Percentiles rank a stretch among this genome's conserved stretches.
phyloP scores from a whole-genome alignment of 768 basidiomycete species.

The Xerocomus potaroensis region DNA sequence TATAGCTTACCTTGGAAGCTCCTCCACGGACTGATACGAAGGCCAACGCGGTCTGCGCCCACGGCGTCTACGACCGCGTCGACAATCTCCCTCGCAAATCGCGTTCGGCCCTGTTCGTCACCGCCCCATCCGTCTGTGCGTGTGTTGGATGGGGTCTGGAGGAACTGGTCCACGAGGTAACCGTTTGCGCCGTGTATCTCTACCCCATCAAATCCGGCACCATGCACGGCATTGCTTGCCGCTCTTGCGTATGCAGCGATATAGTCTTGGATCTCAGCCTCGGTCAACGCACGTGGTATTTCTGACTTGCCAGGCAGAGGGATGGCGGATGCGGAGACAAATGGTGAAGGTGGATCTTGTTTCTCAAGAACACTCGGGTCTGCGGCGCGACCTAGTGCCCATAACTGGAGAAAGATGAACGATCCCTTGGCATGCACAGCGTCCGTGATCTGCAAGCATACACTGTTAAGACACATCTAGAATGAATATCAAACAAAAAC shows the following conservation, averaged over 20 bases:
- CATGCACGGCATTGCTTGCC: conserved; percentile 31
- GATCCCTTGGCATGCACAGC: neutral
- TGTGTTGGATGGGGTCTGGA: conserved; percentile 52
- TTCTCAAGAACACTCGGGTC: conserved; percentile 27
- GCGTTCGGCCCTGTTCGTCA: conserved; percentile 51
- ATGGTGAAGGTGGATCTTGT: conserved; percentile 29
- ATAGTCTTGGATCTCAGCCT: too few relatives aligned
- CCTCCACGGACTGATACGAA: conserved; percentile 58
- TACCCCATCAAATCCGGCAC: conserved; percentile 46
- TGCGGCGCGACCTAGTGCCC: conserved; percentile 55
- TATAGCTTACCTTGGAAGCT: conserved; percentile 33
- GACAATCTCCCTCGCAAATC: conserved; percentile 54
- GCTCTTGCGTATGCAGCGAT: conserved; percentile 29
- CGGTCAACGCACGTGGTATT: conserved; percentile 17
- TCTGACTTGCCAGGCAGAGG: conserved; percentile 11
- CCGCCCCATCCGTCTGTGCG: conserved; percentile 69
- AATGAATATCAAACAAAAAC: neutral
- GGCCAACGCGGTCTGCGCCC: conserved; percentile 48
- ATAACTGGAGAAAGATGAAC: conserved; percentile 12
- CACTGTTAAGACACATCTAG: neutral
- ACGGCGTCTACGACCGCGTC: conserved; percentile 48
- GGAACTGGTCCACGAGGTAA: conserved; percentile 57
- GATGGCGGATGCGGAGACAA: conserved; percentile 34
- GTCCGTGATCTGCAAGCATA: neutral
- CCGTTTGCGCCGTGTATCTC: too few relatives aligned